Evolutionary conservation across 352 stramenopile species (phyloP).

Genomic region (Globisporangium mamillatum): DNA sequence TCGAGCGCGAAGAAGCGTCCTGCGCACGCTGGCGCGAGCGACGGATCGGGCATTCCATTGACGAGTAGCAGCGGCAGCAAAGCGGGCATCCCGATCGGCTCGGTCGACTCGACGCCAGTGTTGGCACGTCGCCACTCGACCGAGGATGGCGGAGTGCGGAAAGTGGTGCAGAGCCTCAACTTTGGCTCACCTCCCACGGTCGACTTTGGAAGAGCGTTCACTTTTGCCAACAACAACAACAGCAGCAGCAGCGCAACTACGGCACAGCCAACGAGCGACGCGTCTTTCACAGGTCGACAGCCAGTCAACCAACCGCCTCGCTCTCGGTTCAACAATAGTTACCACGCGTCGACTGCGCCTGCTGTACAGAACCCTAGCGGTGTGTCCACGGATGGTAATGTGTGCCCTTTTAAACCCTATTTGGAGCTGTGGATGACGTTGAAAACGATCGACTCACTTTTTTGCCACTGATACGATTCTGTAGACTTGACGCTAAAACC

Average conservation of each 20-base stretch:
- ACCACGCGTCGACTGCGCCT: conserved; percentile 26
- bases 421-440: background rate
- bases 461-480: background rate
- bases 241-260: background rate
- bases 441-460: background rate
- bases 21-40: conserved; percentile 11
- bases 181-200: conserved; percentile 37
- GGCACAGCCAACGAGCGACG: conserved; percentile 5
- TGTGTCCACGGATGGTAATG: conserved; percentile 38
- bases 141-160: conserved; percentile 20
- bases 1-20: conserved; percentile 28
- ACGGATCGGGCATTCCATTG: conserved; percentile 13
- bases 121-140: conserved; percentile 42
- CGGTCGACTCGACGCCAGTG: conserved; percentile 47
- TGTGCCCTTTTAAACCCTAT: background rate
- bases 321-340: conserved; percentile 52
- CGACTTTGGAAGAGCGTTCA: conserved; percentile 13
- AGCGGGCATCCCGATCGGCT: conserved; percentile 17
- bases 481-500: conserved; percentile 51
- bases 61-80: background rate
- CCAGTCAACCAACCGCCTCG: conserved; percentile 42
- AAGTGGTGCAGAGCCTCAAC: conserved; percentile 43
- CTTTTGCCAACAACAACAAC: background rate
- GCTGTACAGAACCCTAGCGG: conserved; percentile 22
- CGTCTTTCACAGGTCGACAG: conserved; percentile 22